Percentiles rank a stretch among this genome's conserved stretches.
These are phyloP conservation scores for Cicer bijugum DNA, from an alignment of 306 rosid genomes.

Conservation along the genomic window DNA sequence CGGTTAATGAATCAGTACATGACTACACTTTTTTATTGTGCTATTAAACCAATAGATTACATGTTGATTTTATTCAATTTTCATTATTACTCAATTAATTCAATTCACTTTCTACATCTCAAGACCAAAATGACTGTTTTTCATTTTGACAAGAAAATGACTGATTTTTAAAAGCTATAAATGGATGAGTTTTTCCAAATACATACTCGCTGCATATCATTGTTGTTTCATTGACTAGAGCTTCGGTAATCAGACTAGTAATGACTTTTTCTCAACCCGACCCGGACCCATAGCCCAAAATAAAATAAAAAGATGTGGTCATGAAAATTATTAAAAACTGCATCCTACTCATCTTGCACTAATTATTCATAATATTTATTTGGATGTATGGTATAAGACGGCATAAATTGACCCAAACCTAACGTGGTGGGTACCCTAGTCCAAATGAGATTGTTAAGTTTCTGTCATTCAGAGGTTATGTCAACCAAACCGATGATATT, in stretches of 20 bases:
- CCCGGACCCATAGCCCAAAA: neutral
- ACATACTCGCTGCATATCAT: neutral
- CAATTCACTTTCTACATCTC: too few species aligned
- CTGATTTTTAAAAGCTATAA: too few species aligned
- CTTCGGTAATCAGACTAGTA: neutral
- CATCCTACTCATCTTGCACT: slow-evolving; percentile 11
- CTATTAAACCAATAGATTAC: neutral
- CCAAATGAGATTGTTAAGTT: slow-evolving; percentile 14
- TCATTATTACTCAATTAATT: too few species aligned
- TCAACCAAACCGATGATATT: neutral
- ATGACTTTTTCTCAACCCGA: slow-evolving; percentile 6
- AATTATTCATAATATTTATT: slow-evolving; percentile 20
- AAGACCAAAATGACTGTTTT: too few species aligned
- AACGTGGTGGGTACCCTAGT: neutral
- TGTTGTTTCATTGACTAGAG: neutral
- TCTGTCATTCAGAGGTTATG: slow-evolving; percentile 14
- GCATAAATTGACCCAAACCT: slow-evolving; percentile 30
- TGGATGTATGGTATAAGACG: slow-evolving; percentile 1
- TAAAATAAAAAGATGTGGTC: neutral
- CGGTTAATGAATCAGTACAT: neutral
- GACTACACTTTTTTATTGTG: neutral
- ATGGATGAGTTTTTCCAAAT: too few species aligned
- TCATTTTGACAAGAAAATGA: too few species aligned
- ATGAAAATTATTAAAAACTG: neutral
- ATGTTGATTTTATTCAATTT: neutral